Evolutionary conservation across 2,329 filamentous ascomycete genomes (phyloP), one percentile per base, ranked within the genome.

Genomic region (Fusarium temperatum): DNA sequence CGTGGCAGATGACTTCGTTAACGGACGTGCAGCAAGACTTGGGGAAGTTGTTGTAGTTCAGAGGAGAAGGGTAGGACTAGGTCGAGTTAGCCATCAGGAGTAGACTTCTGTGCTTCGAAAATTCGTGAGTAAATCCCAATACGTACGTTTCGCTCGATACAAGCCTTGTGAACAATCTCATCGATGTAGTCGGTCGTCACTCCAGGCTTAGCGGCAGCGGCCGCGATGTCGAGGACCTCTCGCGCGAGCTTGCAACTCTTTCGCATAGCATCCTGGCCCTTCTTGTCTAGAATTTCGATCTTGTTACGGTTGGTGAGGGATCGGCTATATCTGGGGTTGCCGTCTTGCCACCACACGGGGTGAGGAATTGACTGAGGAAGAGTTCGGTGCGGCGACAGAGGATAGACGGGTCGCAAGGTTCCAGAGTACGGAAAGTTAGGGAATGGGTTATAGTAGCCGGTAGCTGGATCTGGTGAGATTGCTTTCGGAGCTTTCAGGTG

Each of bases 1-100:
- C 96, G 87, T 99, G 96, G 86, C 96, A 99, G 82, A 99, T 98
- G 74, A 98, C 93, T 84, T 99, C 96, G 86, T 99, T 99, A 56
- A 94, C 85, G 6, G 96, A 98, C 7, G 96, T 98, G 84, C 96
- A 99, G 72, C 98, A 94, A 0, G 96, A 99, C 85, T 99, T 99
- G 75, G 96, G 96, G 84, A 98, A 99, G 83, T 95, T 88, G 86
- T 94, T 93, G 85, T 98, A 98, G 85, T 98, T 98, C 39, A 98
- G 87, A 3, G 96, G 95, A 2, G 96, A 98, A 0, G 96, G 96
- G 81, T 98, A 98, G 15, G 95, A 93, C 95, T 98, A 36, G 72
- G 38, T 36, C 44, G 20, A 20, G 63, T 66, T 36, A 63, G 44
- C 55, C 42, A 67, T 74, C 15, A 41, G 41, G 13, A 18, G 24